phyloP scores from a whole-genome alignment of 805 yeast species.

The Wickerhamiella dianesei region DNA sequence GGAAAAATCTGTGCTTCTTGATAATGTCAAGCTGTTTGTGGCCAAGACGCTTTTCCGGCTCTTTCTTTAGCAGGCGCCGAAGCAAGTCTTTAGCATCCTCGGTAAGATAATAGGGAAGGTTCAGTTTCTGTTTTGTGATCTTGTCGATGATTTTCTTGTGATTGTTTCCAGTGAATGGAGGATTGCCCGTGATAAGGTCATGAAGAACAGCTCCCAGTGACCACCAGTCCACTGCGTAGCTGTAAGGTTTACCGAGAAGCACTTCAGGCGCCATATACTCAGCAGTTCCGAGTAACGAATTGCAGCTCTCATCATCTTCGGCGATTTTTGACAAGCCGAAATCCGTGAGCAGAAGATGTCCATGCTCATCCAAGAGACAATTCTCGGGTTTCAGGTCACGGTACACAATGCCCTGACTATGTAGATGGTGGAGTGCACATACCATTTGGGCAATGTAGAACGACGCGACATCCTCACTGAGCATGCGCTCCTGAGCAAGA shows the following conservation, averaged over 20 bases:
- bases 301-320: conserved; percentile 32
- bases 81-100: conserved; percentile 69
- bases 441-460: conserved; percentile 73
- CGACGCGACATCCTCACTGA: conserved; percentile 52
- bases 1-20: conserved; percentile 58
- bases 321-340: conserved; percentile 55
- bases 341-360: conserved; percentile 73
- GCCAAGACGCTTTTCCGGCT: conserved; percentile 52
- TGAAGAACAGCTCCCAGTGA: conserved; percentile 70
- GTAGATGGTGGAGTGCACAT: conserved; percentile 62
- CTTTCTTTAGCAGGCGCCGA: conserved; percentile 50
- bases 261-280: conserved; percentile 89
- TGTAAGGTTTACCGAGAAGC: conserved; percentile 61
- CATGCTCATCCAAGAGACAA: conserved; percentile 61
- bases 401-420: conserved; percentile 68
- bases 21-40: conserved; percentile 40
- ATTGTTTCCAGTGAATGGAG: conserved; percentile 79
- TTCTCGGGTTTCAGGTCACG: conserved; percentile 86
- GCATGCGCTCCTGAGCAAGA: conserved; percentile 35
- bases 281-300: conserved; percentile 59
- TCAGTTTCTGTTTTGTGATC: conserved; percentile 46
- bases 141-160: conserved; percentile 65
- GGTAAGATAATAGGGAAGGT: conserved; percentile 60
- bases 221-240: conserved; percentile 82
- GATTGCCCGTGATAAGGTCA: conserved; percentile 73